Conservation (phyloP, 371 early-diverging fungal species). For the Coemansia sp. region DNA sequence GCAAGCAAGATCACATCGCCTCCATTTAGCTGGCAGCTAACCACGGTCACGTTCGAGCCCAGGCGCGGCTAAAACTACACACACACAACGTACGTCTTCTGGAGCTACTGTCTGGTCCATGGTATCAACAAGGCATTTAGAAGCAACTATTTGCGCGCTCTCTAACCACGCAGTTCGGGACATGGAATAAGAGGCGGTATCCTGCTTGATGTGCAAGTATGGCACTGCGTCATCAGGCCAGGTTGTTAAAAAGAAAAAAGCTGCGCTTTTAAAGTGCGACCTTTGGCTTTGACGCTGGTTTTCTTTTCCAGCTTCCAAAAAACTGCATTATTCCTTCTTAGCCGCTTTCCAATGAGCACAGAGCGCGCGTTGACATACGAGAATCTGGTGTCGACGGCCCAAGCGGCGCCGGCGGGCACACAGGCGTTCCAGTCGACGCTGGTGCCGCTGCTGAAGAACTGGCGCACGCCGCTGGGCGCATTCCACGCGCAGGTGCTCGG, state of each 20-base stretch:
- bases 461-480: constrained; percentile 11
- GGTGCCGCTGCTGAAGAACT: constrained; percentile 10
- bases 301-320: not conserved
- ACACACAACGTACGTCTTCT: not conserved
- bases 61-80: not conserved
- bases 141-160: no score
- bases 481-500: constrained; percentile 13
- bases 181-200: no score
- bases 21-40: not conserved
- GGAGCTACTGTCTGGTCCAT: not conserved
- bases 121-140: not conserved
- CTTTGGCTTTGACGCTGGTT: not conserved
- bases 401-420: not conserved
- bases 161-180: no score
- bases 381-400: constrained; percentile 1
- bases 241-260: no score
- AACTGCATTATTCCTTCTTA: no score
- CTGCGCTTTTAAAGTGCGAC: not conserved
- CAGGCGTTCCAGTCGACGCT: constrained; percentile 1
- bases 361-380: constrained; percentile 6
- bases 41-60: not conserved
- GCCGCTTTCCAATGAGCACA: not conserved
- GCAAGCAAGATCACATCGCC: no score
- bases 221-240: no score
- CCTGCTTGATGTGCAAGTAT: no score